Conservation (phyloP, 2,329 filamentous ascomycete genomes). For the Pseudogymnoascus sp. region DNA sequence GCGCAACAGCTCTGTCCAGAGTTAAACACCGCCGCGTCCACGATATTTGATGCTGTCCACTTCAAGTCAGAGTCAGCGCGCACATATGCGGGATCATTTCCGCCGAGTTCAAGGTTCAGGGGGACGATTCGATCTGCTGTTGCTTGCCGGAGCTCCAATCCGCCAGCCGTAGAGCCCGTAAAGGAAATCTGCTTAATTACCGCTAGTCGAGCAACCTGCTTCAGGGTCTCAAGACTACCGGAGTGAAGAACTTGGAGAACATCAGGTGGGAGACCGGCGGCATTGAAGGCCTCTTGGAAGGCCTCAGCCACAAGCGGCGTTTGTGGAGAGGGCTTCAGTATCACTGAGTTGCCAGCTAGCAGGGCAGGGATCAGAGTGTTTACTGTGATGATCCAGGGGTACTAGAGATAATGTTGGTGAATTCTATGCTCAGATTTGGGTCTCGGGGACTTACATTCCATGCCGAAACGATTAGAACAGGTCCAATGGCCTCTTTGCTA, state of each 20-base stretch:
- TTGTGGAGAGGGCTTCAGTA: slow-evolving; percentile 43
- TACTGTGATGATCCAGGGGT: slow-evolving; percentile 86
- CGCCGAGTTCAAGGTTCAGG: slow-evolving; percentile 44
- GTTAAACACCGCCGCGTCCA: slow-evolving; percentile 41
- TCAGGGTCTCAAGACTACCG: slow-evolving; percentile 68
- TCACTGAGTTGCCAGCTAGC: slow-evolving; percentile 46
- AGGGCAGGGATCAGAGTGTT: slow-evolving; percentile 60
- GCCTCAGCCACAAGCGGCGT: slow-evolving; percentile 73
- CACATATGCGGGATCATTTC: slow-evolving; percentile 46
- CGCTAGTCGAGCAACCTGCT: slow-evolving; percentile 68
- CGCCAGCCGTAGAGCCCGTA: slow-evolving; percentile 43
- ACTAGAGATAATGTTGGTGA: slow-evolving; percentile 37
- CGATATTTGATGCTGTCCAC: slow-evolving; percentile 32
- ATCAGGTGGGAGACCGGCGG: slow-evolving; percentile 60
- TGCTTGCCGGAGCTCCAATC: slow-evolving; percentile 39
- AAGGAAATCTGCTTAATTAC: slow-evolving; percentile 56
- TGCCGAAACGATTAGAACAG: slow-evolving; percentile 43
- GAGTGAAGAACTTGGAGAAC: slow-evolving; percentile 60
- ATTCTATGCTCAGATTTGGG: not conserved
- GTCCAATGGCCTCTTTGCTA: slow-evolving; percentile 36
- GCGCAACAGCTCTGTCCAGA: slow-evolving; percentile 46
- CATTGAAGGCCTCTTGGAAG: slow-evolving; percentile 63
- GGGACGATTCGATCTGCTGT: slow-evolving; percentile 43
- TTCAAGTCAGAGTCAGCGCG: slow-evolving; percentile 43
- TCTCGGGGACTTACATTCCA: slow-evolving; percentile 46